Conservation (phyloP, 2,329 filamentous ascomycete species). For the Karstenula rhodostoma region DNA sequence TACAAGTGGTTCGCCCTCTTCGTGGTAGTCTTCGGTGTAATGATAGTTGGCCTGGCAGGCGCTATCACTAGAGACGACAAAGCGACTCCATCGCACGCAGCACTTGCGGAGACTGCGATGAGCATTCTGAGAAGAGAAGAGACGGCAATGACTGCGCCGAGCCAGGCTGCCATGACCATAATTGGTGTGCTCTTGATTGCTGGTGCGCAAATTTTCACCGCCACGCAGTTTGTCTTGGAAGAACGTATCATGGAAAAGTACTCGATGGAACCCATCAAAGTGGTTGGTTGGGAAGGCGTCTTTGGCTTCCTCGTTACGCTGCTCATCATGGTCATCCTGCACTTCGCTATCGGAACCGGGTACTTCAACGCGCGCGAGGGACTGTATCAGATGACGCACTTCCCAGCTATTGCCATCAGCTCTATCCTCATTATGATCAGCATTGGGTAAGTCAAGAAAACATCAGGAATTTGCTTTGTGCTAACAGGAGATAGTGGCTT, state of each 20-base stretch:
- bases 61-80: conserved; percentile 77
- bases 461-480: neutral
- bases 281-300: conserved; percentile 95
- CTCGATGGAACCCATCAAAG: conserved; percentile 82
- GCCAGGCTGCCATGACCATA: conserved; percentile 72
- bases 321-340: conserved; percentile 79
- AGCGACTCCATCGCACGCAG: conserved; percentile 46
- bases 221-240: conserved; percentile 93
- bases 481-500: conserved; percentile 72
- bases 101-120: conserved; percentile 24
- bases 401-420: conserved; percentile 74
- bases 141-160: conserved; percentile 48
- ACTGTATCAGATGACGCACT: conserved; percentile 78
- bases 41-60: conserved; percentile 87
- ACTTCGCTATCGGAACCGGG: conserved; percentile 79
- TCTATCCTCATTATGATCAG: conserved; percentile 95
- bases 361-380: conserved; percentile 93
- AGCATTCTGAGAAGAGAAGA: conserved; percentile 46
- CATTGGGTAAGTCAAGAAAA: conserved; percentile 76
- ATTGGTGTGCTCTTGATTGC: conserved; percentile 91
- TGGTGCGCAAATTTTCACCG: conserved; percentile 94
- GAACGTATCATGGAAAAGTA: conserved; percentile 88
- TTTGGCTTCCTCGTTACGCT: conserved; percentile 88
- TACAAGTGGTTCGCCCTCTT: conserved; percentile 93
- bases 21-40: conserved; percentile 87